Base-by-base conservation (phyloP, 805 yeast genomes). In the Kodamaea laetipori region DNA sequence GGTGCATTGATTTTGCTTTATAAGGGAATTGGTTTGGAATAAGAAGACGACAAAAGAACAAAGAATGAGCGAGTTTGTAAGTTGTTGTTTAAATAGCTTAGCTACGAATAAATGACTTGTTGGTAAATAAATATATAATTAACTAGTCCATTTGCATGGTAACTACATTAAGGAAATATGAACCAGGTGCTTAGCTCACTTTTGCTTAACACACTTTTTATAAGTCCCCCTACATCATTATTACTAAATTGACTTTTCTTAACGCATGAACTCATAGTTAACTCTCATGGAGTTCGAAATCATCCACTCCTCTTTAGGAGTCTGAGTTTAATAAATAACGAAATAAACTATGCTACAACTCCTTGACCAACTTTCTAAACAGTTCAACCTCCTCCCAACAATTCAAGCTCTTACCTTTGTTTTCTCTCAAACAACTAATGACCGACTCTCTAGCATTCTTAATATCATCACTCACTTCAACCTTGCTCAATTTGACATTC, bases 1-100 rank as follows among this genome's bases (percentile, higher is more conserved):
- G 82, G 94, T 57, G 99, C 99, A 2, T 77, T 94, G 63, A 83
- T 94, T 44, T 74, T 92, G 53, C 68, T 94, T 43, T 94, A 94
- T 71, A 84, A 84, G 60, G 95, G 89, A 5, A 78, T 84, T 51
- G 95, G 92, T 13, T 68, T 84, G 52, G 56, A 51, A 44, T 12
- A 23, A 18, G 23, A n/a, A n/a, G n/a, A n/a, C n/a, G n/a, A n/a
- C n/a, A n/a, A n/a, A n/a, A n/a, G n/a, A n/a, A n/a, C 10, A 34
- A 19, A 34, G 6, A 21, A 6, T 8, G 6, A 21, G 24, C 8
- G 24, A 13, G 25, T 26, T 34, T n/a, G 10, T 11, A 17, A 21
- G 24, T 21, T n/a, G n/a, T n/a, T n/a, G n/a, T n/a, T n/a, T n/a
- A n/a, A n/a, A n/a, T n/a, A n/a, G n/a, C n/a, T n/a, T n/a, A n/a